Base-by-base conservation (phyloP, 176 grass and related monocot species). In the Alopecurus myosuroides region DNA sequence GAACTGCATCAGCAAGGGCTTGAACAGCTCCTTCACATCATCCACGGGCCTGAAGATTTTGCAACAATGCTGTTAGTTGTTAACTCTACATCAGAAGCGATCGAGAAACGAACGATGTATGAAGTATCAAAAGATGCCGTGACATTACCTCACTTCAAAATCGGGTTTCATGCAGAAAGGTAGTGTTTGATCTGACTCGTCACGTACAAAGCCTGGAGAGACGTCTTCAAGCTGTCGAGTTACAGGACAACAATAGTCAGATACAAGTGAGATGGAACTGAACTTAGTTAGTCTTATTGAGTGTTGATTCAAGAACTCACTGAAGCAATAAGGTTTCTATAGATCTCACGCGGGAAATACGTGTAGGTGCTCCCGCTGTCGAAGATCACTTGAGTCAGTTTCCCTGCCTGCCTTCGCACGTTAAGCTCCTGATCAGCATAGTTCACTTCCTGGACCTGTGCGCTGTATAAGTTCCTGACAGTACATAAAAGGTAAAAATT, bases 351-450 rank as follows among this genome's bases (percentile, higher is more conserved):
- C 40, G 96, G 96, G 60, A 98, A 92, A 66, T 95, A 95, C 15
- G 91, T 94, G 74, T 98, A 87, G 4, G 96, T 86, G 25, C 91
- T 95, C 39, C 96, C 88, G 26, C 81, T 94, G 74, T 98, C 93
- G 82, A 95, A 98, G 17, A 95, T 87, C 23, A 95, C 78, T 79
- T 84, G 91, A 31, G 91, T 82, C 44, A 88, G 46, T 56, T 94
- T 92, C 41, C 76, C 80, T 87, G 78, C 36, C 75, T 78, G 77
- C 44, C 70, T 52, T 56, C 77, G 67, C 10, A 37, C 77, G 41
- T 57, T 85, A 35, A 94, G 74, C 71, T 94, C 87, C 77, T 88
- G 73, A 76, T 83, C 78, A 20, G 81, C 96, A 19, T 92, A 90
- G 67, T 82, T 85, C 85, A 94, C 81, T 33, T 92, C 77, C 50